Base-by-base conservation (phyloP, 1,284 basidiomycete species). In the Athelia psychrophila region DNA sequence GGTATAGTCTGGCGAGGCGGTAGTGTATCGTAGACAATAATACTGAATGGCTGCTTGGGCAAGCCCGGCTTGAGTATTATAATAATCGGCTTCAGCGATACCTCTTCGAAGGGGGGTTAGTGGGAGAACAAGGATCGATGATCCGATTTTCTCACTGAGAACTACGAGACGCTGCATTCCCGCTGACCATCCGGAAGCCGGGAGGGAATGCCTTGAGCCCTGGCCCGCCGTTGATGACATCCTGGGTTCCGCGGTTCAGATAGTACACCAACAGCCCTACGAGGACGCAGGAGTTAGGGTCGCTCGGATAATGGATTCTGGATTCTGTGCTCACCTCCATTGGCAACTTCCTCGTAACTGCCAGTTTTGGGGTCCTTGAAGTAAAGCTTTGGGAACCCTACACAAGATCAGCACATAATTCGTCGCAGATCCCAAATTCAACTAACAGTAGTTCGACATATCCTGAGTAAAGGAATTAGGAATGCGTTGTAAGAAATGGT, bases 151-250 rank as follows among this genome's bases (percentile, higher is more conserved):
- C n/a, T n/a, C 6, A 13, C 68, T 70, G 70, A 57, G 71, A 67
- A 13, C 68, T 62, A 12, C 75, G 68, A 24, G 64, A 56, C 3
- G 56, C 55, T 0, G 74, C 71, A 56, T 69, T 66, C 16, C 77
- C 77, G 27, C 65, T 69, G 32, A 77, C 57, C 73, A 79, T 75
- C 51, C 66, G 68, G 56, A 79, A 68, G 18, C 75, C 76, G 12
- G 70, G 60, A 0, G 77, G 77, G 63, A 77, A 77, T 0, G 73
- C 75, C 47, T 69, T 71, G 23, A 77, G 57, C 19, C 72, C 71
- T 2, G 64, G 35, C 1, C 70, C 72, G 30, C 71, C 71, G 54
- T 73, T 73, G 15, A 52, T 58, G 3, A 55, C 59, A 49, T 72
- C 72, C 5, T 58, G 65, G 46, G 64, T 56, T 3, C 74, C 74